These are phyloP conservation scores for Furcasterigmium sp. DNA, from an alignment of 2,329 filamentous ascomycete genomes.

Conservation along the genomic window DNA sequence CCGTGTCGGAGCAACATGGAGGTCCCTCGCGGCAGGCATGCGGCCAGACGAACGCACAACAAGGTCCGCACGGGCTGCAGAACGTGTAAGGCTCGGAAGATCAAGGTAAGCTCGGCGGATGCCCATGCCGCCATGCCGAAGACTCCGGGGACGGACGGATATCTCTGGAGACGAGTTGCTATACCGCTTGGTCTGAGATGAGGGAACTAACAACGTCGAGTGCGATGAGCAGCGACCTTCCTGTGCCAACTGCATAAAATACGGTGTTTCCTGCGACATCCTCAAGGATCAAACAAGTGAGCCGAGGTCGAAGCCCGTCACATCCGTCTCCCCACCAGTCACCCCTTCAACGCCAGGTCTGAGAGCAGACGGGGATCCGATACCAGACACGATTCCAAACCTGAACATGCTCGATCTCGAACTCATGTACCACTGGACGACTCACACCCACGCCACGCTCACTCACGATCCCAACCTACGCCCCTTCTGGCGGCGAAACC, in stretches of 20 bases:
- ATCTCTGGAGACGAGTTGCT: too few species aligned
- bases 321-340: constrained; percentile 1
- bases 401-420: constrained; percentile 41
- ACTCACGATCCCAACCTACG: constrained; percentile 32
- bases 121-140: too few species aligned
- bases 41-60: constrained; percentile 9
- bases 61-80: constrained; percentile 32
- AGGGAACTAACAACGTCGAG: constrained; percentile 13
- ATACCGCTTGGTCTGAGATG: not conserved
- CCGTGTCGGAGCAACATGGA: not conserved
- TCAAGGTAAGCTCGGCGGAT: constrained; percentile 24
- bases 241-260: constrained; percentile 33
- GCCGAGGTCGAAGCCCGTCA: constrained; percentile 6
- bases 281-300: constrained; percentile 6
- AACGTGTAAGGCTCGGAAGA: constrained; percentile 32
- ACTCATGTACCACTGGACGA: constrained; percentile 47
- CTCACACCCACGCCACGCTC: constrained; percentile 42
- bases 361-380: not conserved
- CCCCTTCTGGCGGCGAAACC: constrained; percentile 40
- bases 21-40: constrained; percentile 1
- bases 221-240: constrained; percentile 32
- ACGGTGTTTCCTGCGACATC: constrained; percentile 32
- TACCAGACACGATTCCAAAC: constrained; percentile 7
- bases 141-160: too few species aligned
- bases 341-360: constrained; percentile 8